These are phyloP conservation scores for Pyrenochaeta sp. DNA, from an alignment of 2,329 filamentous ascomycete species.

Conservation along the genomic window DNA sequence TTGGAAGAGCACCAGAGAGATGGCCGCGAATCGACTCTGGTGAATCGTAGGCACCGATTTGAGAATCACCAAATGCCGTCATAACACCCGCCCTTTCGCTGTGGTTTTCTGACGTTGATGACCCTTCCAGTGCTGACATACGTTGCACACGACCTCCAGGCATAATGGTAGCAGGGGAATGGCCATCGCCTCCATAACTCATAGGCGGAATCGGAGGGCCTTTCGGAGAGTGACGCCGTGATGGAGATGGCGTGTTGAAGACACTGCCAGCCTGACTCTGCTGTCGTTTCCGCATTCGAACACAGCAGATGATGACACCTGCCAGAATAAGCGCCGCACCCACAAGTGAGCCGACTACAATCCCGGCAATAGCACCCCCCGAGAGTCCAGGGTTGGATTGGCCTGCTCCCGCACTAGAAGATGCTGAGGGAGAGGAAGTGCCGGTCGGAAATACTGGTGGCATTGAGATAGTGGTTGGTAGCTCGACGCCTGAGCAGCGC, in stretches of 20 bases:
- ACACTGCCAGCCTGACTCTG: conserved; percentile 73
- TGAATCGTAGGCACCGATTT: conserved; percentile 59
- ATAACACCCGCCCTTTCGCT: conserved; percentile 43
- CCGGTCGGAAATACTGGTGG: conserved; percentile 67
- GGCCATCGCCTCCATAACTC: conserved; percentile 51
- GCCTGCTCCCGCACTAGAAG: conserved; percentile 37
- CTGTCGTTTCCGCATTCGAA: conserved; percentile 62
- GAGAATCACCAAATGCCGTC: conserved; percentile 30
- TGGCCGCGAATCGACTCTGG: conserved; percentile 68
- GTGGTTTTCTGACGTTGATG: conserved; percentile 61
- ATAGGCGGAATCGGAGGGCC: conserved; percentile 49
- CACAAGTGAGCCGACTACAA: conserved; percentile 80
- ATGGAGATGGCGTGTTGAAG: conserved; percentile 88
- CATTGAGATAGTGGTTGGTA: conserved; percentile 74
- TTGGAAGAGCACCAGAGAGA: conserved; percentile 56
- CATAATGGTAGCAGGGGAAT: conserved; percentile 60
- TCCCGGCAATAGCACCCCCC: conserved; percentile 88
- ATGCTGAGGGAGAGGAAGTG: conserved; percentile 62
- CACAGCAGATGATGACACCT: conserved; percentile 67
- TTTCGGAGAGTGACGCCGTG: conserved; percentile 45
- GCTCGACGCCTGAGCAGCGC: conserved; percentile 75
- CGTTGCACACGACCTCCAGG: conserved; percentile 90
- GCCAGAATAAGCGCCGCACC: conserved; percentile 74
- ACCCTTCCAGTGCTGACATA: conserved; percentile 91
- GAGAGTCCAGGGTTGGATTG: conserved; percentile 63